Base-by-base conservation (phyloP, 441 rosid genomes). In the Pelargonium cotyledonis region DNA sequence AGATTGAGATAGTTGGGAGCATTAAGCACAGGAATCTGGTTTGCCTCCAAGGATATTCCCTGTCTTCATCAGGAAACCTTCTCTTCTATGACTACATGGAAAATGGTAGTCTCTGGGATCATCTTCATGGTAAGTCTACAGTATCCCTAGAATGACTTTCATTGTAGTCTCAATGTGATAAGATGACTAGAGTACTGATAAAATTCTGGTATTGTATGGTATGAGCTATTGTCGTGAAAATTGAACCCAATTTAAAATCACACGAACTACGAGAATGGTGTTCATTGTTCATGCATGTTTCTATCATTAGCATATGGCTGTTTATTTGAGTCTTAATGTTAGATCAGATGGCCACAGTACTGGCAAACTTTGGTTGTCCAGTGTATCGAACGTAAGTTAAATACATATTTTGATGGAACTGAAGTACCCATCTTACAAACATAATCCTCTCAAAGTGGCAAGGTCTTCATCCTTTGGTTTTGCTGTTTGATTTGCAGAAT, bases 11-110 rank as follows among this genome's bases (percentile, higher is more conserved):
- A 21, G 80, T 95, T 26, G 91, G 99, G 64, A 86, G 96, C 80
- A 86, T 95, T 78, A 95, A 92, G 77, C 99, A 95, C 65, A 84
- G 98, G 63, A 95, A 95, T 74, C 88, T 95, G 49, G 98, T 95
- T 65, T 80, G 97, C 83, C 83, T 92, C 38, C 98, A 95, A 83
- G 98, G 92, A 55, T 95, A 88, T 75, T 89, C 99, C 1, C 75
- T 95, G 40, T 92, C 99, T 12, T 84, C 88, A 26, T 79, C 81
- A 3, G 97, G 98, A 26, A 88, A 90, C 74, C 97, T 95, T 78
- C 90, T 95, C 26, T 95, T 95, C 81, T 95, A 95, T 64, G 99
- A 95, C 75, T 95, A 87, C 68, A 90, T 95, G 98, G 99, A 95
- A 41, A 95, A 85, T 73, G 99, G 99, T 67, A 95, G 98, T 78